Base-by-base conservation (phyloP, 345 rosid species). In the Sapria himalayana region DNA sequence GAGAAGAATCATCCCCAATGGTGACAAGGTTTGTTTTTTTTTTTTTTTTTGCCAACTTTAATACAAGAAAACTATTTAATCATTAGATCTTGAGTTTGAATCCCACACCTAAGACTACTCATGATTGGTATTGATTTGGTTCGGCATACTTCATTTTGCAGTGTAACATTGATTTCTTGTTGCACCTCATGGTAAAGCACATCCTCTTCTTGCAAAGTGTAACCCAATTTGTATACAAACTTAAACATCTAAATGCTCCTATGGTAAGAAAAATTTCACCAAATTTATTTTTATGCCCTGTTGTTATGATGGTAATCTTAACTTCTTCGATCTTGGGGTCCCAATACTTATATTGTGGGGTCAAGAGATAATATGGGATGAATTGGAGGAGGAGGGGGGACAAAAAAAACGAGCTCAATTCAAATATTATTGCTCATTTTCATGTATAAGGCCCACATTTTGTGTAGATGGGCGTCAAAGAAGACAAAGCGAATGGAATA, bases 201-300 rank as follows among this genome's bases (percentile, higher is more conserved):
- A 67, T 82, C 81, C 62, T 72, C 51, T 89, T 82, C 77, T 71
- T 89, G 73, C 93, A 82, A 71, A 73, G 79, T 37, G 55, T 79
- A 14, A 71, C 75, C 22, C 79, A 82, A 56, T 60, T 72, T 46
- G 85, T 86, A 1, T 91, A 89, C 46, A 69, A 69, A 72, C 76
- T 89, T 48, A 74, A 67, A 55, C 67, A 55, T 55, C 65, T 66
- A 36, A 61, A 64, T 46, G 67, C 63, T 46, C 62, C 92, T 8
- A 82, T 72, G 85, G 97, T 73, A 59, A 59, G n/a, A n/a, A n/a
- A n/a, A n/a, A n/a, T n/a, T n/a, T n/a, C n/a, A n/a, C n/a, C n/a
- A n/a, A n/a, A n/a, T n/a, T n/a, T n/a, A n/a, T n/a, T n/a, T n/a
- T n/a, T n/a, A n/a, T n/a, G n/a, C n/a, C 16, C 9, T 11, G 29